Evolutionary conservation across 345 rosid species (phyloP).

Genomic region (Chamaenerion angustifolium): DNA sequence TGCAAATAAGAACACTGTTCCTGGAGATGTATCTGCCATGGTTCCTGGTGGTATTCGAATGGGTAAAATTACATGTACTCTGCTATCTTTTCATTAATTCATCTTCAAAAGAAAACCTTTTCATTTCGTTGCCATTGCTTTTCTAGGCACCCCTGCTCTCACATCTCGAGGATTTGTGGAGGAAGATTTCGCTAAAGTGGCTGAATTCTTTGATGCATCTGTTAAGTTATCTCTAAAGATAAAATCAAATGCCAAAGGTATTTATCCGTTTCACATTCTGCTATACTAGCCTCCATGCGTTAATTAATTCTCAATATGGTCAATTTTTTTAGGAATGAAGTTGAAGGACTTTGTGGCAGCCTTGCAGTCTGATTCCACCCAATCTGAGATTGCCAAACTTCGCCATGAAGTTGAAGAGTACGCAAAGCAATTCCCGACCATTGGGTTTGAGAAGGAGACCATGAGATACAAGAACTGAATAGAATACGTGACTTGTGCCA

Average conservation of each 20-base stretch:
- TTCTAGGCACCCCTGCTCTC: conserved; percentile 87
- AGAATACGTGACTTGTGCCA: not conserved
- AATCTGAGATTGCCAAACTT: conserved; percentile 56
- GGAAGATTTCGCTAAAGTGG: conserved; percentile 84
- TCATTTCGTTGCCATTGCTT: conserved; percentile 9
- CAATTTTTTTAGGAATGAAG: conserved; percentile 45
- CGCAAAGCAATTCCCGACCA: conserved; percentile 76
- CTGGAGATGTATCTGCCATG: conserved; percentile 98
- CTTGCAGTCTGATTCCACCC: conserved; percentile 43
- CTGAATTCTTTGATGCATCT: conserved; percentile 74
- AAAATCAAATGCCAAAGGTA: conserved; percentile 63
- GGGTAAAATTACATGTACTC: conserved; percentile 36
- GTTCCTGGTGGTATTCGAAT: conserved; percentile 96
- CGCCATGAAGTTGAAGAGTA: conserved; percentile 57
- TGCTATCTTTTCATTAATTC: conserved; percentile 3
- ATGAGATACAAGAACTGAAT: conserved; percentile 66
- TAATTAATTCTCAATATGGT: too few species aligned
- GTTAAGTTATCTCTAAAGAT: conserved; percentile 70
- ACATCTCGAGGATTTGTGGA: conserved; percentile 88
- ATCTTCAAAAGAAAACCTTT: not conserved
- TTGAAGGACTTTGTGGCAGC: conserved; percentile 74
- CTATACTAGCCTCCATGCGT: too few species aligned
- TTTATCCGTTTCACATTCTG: not conserved
- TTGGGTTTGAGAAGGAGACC: conserved; percentile 84
- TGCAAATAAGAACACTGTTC: conserved; percentile 90